These are phyloP conservation scores for Mycena sp. DNA, from an alignment of 1,284 basidiomycete species.

Conservation along the genomic window DNA sequence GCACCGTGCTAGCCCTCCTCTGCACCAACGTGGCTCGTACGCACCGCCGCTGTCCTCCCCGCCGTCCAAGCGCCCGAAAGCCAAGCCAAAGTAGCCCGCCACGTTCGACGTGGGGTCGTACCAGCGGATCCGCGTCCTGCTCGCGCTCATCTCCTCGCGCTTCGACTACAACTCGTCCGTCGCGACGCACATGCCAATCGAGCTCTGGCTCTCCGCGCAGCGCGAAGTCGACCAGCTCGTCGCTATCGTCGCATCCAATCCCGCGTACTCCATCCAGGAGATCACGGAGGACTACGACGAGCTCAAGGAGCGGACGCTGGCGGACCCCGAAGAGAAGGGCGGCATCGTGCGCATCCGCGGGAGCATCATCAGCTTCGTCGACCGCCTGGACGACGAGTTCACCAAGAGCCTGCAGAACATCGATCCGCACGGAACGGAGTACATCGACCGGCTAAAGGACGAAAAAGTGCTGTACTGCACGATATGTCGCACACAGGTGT, in stretches of 20 bases:
- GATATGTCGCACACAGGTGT: conserved; percentile 90
- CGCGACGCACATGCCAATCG: conserved; percentile 89
- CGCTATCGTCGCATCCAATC: conserved; percentile 76
- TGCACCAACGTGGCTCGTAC: no score
- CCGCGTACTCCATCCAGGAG: conserved; percentile 88
- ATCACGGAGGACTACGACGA: conserved; percentile 95
- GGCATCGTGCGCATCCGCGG: conserved; percentile 86
- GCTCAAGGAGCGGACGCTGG: conserved; percentile 84
- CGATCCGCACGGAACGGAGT: conserved; percentile 98
- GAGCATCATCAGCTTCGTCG: conserved; percentile 94
- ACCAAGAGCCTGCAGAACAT: conserved; percentile 98
- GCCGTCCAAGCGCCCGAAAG: no score
- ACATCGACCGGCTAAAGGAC: conserved; percentile 95
- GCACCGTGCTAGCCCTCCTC: no score
- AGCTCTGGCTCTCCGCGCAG: conserved; percentile 91
- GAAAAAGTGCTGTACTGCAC: conserved; percentile 95
- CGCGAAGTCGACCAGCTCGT: conserved; percentile 91
- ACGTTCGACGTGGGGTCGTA: no score
- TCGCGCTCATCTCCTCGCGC: conserved; percentile 93
- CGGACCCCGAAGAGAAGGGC: conserved; percentile 60
- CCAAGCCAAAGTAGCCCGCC: no score
- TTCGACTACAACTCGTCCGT: conserved; percentile 97
- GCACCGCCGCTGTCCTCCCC: no score
- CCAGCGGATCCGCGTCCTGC: conserved; percentile 93
- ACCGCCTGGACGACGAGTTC: conserved; percentile 98